A percentile compares a stretch with the other conserved stretches of the same genome.
Conservation (phyloP, 2,329 filamentous ascomycete genomes). For the Cordyceps cicadae region DNA sequence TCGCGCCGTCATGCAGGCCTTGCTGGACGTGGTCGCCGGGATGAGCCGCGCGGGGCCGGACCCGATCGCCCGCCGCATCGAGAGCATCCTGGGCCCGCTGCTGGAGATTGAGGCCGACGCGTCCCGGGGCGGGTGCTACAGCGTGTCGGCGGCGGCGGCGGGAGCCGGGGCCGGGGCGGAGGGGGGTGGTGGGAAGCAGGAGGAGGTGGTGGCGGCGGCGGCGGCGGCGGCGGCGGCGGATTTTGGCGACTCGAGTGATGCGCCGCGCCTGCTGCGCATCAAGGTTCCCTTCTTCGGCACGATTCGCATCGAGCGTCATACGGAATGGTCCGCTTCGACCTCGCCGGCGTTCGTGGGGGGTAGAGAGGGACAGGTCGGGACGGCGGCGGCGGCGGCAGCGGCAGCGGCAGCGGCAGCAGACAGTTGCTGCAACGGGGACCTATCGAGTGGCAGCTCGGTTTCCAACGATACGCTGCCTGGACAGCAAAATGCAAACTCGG, state of each 20-base stretch:
- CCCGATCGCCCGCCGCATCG: conserved; percentile 29
- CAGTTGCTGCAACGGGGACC: background rate
- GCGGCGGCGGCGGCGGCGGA: conserved; percentile 19
- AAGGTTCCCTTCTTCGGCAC: conserved; percentile 35
- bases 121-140: conserved; percentile 21
- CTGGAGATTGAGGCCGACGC: conserved; percentile 33
- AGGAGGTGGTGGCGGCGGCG: too few relatives aligned
- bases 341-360: too few relatives aligned
- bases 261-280: conserved; percentile 23
- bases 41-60: conserved; percentile 28
- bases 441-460: background rate
- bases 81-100: conserved; percentile 32
- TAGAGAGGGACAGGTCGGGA: too few relatives aligned
- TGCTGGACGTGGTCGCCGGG: conserved; percentile 28
- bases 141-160: background rate
- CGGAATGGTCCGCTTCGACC: background rate
- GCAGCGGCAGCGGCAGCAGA: too few relatives aligned
- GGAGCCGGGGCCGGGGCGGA: conserved; percentile 7
- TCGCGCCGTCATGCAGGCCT: conserved; percentile 31
- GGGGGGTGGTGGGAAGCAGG: conserved; percentile 2
- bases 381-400: too few relatives aligned
- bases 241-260: conserved; percentile 12
- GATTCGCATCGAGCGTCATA: conserved; percentile 24
- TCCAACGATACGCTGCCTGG: background rate
- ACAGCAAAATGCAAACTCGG: background rate